Conservation (phyloP, 352 stramenopile genomes). For the Phytopythium oedochilum region DNA sequence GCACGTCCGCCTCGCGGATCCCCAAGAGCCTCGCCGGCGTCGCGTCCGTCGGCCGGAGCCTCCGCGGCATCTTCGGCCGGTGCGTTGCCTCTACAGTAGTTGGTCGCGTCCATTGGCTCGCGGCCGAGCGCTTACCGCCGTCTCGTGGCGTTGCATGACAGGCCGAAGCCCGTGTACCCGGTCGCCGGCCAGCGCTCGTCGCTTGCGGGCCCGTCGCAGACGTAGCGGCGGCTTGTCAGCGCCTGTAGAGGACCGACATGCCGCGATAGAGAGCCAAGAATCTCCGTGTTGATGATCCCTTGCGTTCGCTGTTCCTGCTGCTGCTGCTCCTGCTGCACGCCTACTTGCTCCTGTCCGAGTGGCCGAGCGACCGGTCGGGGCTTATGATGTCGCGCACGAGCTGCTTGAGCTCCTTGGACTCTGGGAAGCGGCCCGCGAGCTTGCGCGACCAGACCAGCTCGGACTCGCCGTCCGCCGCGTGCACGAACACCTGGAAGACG, state of each 20-base stretch:
- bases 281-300: slow-evolving; percentile 1
- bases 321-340: no score
- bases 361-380: slow-evolving; percentile 80
- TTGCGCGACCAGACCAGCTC: slow-evolving; percentile 87
- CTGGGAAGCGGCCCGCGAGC: slow-evolving; percentile 78
- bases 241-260: not conserved
- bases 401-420: slow-evolving; percentile 92
- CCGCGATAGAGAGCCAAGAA: not conserved
- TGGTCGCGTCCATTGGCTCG: no score
- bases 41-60: slow-evolving; percentile 51
- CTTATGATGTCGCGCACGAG: slow-evolving; percentile 85
- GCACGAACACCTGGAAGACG: slow-evolving; percentile 66
- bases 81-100: slow-evolving; percentile 8
- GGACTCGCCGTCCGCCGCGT: slow-evolving; percentile 33
- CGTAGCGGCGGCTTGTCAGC: not conserved
- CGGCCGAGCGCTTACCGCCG: not conserved
- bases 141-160: not conserved
- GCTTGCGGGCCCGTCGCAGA: not conserved
- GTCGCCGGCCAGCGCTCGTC: not conserved
- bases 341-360: slow-evolving; percentile 69
- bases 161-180: slow-evolving; percentile 27
- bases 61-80: slow-evolving; percentile 48
- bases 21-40: slow-evolving; percentile 37
- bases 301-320: no score
- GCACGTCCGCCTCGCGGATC: slow-evolving; percentile 28